Evolutionary conservation across 1,284 basidiomycete species (phyloP).

Genomic region (Cryptococcus floricola): DNA sequence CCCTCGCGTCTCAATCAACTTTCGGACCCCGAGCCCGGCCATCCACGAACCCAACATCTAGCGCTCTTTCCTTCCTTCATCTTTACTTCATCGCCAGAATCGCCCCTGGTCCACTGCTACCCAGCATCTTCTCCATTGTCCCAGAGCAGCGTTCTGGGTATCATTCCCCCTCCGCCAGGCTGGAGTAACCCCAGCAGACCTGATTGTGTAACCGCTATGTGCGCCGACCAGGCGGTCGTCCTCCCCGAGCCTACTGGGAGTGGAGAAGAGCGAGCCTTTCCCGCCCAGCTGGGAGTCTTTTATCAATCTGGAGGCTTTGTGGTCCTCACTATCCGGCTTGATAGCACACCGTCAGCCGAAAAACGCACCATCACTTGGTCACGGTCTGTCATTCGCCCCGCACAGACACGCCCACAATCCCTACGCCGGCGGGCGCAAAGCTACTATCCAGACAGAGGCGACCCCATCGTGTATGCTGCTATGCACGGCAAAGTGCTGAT

Average conservation of each 20-base stretch:
- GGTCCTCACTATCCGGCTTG: conserved; percentile 24
- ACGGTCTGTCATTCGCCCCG: conserved; percentile 31
- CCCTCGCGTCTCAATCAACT: background rate
- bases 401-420: conserved; percentile 20
- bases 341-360: background rate
- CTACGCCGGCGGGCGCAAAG: conserved; percentile 18
- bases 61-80: conserved; percentile 47
- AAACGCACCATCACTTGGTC: conserved; percentile 22
- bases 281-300: conserved; percentile 41
- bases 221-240: conserved; percentile 37
- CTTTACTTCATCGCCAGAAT: conserved; percentile 38
- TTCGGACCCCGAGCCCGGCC: background rate
- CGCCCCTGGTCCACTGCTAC: conserved; percentile 45
- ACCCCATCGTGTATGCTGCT: conserved; percentile 40
- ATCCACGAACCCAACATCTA: conserved; percentile 30
- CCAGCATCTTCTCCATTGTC: background rate
- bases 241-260: conserved; percentile 10
- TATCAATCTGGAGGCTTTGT: conserved; percentile 48
- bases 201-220: conserved; percentile 43
- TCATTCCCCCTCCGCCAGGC: conserved; percentile 48
- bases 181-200: conserved; percentile 46
- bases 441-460: conserved; percentile 14
- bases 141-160: conserved; percentile 26
- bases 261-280: conserved; percentile 7
- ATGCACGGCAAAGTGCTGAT: conserved; percentile 38